Evolutionary conservation across 2,329 filamentous ascomycete species (phyloP), one percentile per base, ranked within the genome.

Genomic region (Ascochyta fabae): DNA sequence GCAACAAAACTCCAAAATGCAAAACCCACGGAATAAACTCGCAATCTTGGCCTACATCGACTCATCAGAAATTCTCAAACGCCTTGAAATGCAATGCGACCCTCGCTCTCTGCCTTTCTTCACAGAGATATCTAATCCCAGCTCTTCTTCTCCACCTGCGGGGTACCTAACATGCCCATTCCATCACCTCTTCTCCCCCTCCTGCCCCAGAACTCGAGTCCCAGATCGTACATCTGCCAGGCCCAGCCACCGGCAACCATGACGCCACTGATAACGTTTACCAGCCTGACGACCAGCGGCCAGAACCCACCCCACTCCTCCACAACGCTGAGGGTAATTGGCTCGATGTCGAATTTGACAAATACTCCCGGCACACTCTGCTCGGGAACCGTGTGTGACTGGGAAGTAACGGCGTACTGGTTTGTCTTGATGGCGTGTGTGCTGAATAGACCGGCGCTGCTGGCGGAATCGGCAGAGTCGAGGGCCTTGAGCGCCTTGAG

Each of bases 281-380:
- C 88, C 46, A 97, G 78, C 72, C 94, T 87, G 62, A 98, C 84
- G 40, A 93, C 58, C 66, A 99, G 86, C 23, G 84, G 81, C 62
- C 96, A 77, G 55, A 96, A 81, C 39, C 90, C 83, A 53, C 88
- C 88, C 70, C 92, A 86, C 69, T 87, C 86, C 79, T 98, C 94
- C 59, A 89, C 88, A 38, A 99, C 88, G 26, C 89, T 88, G 48
- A 99, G 81, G 74, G 95, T 80, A 67, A 99, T 93, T 1, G 95
- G 95, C 81, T 99, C 95, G 67, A 99, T 97, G 74, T 98, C 94
- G 79, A 96, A 99, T 80, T 98, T 99, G 84, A 99, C 91, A 75
- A 98, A 99, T 59, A 99, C 87, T 29, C 95, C 95, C 0, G 95
- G 95, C 0, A 97, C 85, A 55, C 81, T 79, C 59, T 72, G 86